These are phyloP conservation scores for Tetragonia tetragonoides DNA, from an alignment of 148 eudicot species.

Conservation along the genomic window DNA sequence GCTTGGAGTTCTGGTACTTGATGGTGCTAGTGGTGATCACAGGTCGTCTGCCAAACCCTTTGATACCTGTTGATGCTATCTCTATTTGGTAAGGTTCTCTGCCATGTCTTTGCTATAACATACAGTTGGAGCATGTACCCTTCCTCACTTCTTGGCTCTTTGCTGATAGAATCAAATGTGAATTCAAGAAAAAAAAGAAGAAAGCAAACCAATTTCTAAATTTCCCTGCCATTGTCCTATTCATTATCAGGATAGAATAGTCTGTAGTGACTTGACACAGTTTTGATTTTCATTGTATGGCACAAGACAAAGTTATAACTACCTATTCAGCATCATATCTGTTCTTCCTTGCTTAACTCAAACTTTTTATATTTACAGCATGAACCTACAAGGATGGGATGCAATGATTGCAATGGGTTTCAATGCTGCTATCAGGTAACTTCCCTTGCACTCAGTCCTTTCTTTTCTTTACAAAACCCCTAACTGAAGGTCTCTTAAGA, in stretches of 20 bases:
- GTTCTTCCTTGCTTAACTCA: background rate
- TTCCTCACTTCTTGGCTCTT: background rate
- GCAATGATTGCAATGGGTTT: slow-evolving; percentile 82
- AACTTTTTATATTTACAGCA: slow-evolving; percentile 42
- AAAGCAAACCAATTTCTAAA: background rate
- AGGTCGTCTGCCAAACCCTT: slow-evolving; percentile 58
- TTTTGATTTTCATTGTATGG: background rate
- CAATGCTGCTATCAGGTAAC: slow-evolving; percentile 83
- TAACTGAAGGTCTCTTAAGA: background rate
- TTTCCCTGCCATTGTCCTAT: background rate
- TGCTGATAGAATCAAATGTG: background rate
- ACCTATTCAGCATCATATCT: background rate
- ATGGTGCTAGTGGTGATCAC: slow-evolving; percentile 66
- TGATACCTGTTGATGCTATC: slow-evolving; percentile 75
- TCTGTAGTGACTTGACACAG: background rate
- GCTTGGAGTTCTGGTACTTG: slow-evolving; percentile 90
- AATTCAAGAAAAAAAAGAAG: background rate
- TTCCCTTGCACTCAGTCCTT: background rate
- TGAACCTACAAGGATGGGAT: slow-evolving; percentile 88
- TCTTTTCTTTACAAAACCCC: background rate
- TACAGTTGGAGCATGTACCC: background rate
- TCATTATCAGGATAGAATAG: background rate
- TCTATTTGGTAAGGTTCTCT: slow-evolving; percentile 30
- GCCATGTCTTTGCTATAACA: background rate
- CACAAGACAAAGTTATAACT: background rate